Base-by-base conservation (phyloP, 2,329 filamentous ascomycete species). In the Monosporascus cannonballus region DNA sequence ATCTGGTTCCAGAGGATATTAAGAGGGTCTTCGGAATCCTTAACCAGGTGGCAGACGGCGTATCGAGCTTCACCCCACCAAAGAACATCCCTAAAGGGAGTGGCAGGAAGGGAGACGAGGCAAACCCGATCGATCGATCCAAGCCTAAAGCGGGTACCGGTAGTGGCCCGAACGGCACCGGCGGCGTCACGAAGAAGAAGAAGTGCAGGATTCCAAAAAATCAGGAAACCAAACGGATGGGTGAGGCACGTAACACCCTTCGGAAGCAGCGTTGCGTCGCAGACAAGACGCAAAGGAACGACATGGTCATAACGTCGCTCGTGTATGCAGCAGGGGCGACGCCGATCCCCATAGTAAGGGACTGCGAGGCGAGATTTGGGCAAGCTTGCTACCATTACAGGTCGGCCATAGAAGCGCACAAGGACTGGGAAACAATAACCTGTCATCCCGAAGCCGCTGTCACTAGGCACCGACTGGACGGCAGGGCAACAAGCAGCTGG, bases 331-430 rank as follows among this genome's bases (percentile, higher is more conserved):
- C 58, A 5, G 30, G 36, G 6, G 20, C 54, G 15, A 56, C 52
- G 2, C 47, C 45, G 7, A 55, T 60, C 5, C 36, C 47, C 5
- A 51, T 24, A 22, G 51, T 45, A 27, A 27, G 25, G 25, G 8
- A 27, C 2, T 61, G 59, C 53, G 34, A n/a, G 15, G 14, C 39
- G 8, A 11, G 47, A 34, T 59, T 51, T 49, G 49, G 53, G 25
- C 61, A 63, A 49, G 61, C 61, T n/a, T 63, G 61, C 50, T 56
- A 56, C 48, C 59, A 62, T 47, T 63, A 63, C 53, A 59, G 56
- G 45, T 62, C 59, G 1, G 61, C 54, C 42, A 61, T 58, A 18
- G 34, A 36, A n/a, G 24, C 6, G 25, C 34, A 48, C 20, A 48
- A 37, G 27, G 20, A 46, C 25, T 56, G 51, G 51, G 34, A 36